phyloP scores from a whole-genome alignment of 352 stramenopile genomes.

The Globisporangium heterothallicum region DNA sequence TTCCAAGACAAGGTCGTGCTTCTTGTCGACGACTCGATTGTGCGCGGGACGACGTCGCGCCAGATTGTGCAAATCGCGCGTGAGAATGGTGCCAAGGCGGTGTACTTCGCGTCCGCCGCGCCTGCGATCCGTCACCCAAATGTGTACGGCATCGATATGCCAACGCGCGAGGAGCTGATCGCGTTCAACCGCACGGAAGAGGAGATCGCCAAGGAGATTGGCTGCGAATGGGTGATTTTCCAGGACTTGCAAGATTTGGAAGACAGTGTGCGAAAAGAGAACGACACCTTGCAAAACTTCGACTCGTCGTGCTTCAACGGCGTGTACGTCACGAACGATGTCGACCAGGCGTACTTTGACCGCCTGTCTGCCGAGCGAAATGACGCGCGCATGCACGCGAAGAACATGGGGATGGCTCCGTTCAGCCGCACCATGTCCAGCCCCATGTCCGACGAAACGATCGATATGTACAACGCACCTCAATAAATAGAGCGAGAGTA shows the following conservation, averaged over 20 bases:
- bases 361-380: conserved; percentile 73
- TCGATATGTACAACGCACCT: conserved; percentile 87
- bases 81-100: conserved; percentile 94
- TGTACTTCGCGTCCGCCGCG: conserved; percentile 96
- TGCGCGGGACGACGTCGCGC: conserved; percentile 96
- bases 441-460: conserved; percentile 75
- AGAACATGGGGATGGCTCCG: conserved; percentile 74
- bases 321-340: conserved; percentile 94
- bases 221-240: conserved; percentile 95
- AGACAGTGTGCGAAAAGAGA: conserved; percentile 76
- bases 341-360: conserved; percentile 82
- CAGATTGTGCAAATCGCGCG: conserved; percentile 99
- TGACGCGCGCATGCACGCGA: conserved; percentile 78
- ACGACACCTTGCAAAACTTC: conserved; percentile 70
- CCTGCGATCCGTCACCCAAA: conserved; percentile 98
- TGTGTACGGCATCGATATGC: conserved; percentile 99
- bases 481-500: conserved; percentile 38
- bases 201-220: conserved; percentile 92
- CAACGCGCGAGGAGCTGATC: conserved; percentile 96
- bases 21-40: conserved; percentile 99
- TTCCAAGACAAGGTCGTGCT: conserved; percentile 95
- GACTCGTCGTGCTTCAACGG: conserved; percentile 98
- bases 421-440: conserved; percentile 78
- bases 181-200: conserved; percentile 93
- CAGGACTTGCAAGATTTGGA: conserved; percentile 92